Percentiles rank a stretch among this genome's conserved stretches.
phyloP scores from a whole-genome alignment of 768 basidiomycete species.

The Inosperma sp. region DNA sequence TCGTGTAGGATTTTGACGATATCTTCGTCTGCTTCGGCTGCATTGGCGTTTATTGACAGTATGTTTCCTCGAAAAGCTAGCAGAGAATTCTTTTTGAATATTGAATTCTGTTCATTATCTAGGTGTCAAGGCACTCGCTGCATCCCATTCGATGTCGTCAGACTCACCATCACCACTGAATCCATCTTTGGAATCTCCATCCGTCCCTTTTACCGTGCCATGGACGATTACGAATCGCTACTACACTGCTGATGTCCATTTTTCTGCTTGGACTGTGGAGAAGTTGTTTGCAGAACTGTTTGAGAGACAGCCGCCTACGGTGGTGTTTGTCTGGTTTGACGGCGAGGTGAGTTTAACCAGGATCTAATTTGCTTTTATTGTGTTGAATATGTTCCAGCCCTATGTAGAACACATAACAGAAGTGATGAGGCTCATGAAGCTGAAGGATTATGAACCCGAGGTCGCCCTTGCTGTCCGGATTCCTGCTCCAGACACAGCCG shows the following conservation, averaged over 20 bases:
- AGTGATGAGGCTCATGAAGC: constrained; percentile 41
- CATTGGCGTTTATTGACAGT: constrained; percentile 21
- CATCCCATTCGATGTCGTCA: neutral
- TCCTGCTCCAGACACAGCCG: neutral
- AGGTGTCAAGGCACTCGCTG: constrained; percentile 9
- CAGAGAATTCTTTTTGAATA: neutral
- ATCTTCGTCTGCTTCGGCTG: constrained; percentile 20
- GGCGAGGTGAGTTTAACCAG: constrained; percentile 51
- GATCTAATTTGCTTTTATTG: neutral
- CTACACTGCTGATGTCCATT: constrained; percentile 73
- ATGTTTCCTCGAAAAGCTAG: neutral
- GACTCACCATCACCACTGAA: neutral
- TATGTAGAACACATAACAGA: constrained; percentile 53
- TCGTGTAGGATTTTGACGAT: constrained; percentile 33
- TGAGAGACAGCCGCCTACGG: constrained; percentile 43
- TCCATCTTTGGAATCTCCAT: neutral
- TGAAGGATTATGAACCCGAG: constrained; percentile 53
- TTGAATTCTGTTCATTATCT: neutral
- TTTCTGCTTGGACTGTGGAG: constrained; percentile 46
- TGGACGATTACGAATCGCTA: constrained; percentile 82
- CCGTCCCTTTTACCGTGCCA: constrained; percentile 37
- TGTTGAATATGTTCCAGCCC: constrained; percentile 34
- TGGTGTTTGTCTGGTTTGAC: constrained; percentile 66
- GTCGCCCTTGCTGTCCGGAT: constrained; percentile 67
- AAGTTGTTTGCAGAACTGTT: constrained; percentile 40